Conservation (phyloP, 1,139 yeast species). For the Dujonia santamariae region DNA sequence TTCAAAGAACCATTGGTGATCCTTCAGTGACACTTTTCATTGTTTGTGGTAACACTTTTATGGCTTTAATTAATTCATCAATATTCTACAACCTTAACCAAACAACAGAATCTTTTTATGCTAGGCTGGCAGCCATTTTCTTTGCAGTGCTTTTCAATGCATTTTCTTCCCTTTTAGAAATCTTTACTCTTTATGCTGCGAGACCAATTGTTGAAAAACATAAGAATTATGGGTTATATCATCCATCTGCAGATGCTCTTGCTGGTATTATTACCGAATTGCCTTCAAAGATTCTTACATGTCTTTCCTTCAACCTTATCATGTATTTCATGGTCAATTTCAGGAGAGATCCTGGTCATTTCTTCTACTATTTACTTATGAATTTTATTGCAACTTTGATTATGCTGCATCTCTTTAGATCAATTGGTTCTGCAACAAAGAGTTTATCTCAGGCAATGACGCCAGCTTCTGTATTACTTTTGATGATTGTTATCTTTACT, state of each 20-base stretch:
- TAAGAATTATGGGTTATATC: conserved; percentile 68
- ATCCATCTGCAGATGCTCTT: conserved; percentile 74
- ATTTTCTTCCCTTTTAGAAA: conserved; percentile 70
- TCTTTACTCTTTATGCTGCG: conserved; percentile 66
- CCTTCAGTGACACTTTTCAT: conserved; percentile 60
- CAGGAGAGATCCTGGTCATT: conserved; percentile 62
- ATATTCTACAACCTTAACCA: conserved; percentile 62
- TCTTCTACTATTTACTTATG: conserved; percentile 63
- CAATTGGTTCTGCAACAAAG: conserved; percentile 63
- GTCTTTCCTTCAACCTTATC: conserved; percentile 57
- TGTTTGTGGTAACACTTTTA: conserved; percentile 61
- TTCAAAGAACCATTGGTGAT: conserved; percentile 63
- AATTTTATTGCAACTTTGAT: conserved; percentile 52
- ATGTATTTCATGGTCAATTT: conserved; percentile 68
- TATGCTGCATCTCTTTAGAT: conserved; percentile 72
- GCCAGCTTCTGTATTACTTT: conserved; percentile 62
- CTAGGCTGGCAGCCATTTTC: conserved; percentile 70
- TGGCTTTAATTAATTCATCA: conserved; percentile 73
- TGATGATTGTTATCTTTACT: conserved; percentile 65
- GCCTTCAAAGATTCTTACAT: conserved; percentile 57
- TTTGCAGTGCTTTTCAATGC: conserved; percentile 78
- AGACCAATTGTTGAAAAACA: conserved; percentile 81
- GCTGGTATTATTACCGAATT: conserved; percentile 67
- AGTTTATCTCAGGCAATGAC: conserved; percentile 68
- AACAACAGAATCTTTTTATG: conserved; percentile 50